phyloP scores from a whole-genome alignment of 495 filamentous ascomycete species.

The Cairneyella variabilis region DNA sequence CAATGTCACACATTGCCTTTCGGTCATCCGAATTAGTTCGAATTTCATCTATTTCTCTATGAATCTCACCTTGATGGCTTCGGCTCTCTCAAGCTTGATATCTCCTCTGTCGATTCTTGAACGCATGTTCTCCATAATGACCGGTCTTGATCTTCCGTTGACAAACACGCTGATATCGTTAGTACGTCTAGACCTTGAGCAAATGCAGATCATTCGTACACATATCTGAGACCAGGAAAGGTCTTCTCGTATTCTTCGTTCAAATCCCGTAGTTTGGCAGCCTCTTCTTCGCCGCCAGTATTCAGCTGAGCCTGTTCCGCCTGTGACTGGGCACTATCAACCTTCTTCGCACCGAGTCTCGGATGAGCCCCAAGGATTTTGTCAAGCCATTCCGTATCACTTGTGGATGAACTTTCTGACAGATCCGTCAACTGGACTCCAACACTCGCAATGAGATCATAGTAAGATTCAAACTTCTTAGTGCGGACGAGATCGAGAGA shows the following conservation, averaged over 20 bases:
- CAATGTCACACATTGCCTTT: conserved; percentile 50
- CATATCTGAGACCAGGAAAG: conserved; percentile 85
- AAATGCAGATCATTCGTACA: conserved; percentile 47
- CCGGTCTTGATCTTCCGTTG: conserved; percentile 67
- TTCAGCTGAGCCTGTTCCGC: conserved; percentile 78
- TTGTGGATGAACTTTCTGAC: conserved; percentile 44
- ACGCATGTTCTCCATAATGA: conserved; percentile 84
- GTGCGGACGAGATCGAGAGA: conserved; percentile 61
- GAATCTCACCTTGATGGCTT: conserved; percentile 67
- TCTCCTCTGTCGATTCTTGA: conserved; percentile 68
- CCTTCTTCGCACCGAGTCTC: conserved; percentile 74
- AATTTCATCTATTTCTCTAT: conserved; percentile 3
- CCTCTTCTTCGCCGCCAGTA: conserved; percentile 45
- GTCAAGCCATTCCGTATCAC: conserved; percentile 55
- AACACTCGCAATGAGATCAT: conserved; percentile 55
- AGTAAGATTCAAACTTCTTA: conserved; percentile 59
- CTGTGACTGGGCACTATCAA: conserved; percentile 69
- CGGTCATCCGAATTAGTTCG: conserved; percentile 10
- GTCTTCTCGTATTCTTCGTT: conserved; percentile 78
- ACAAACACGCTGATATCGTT: conserved; percentile 66
- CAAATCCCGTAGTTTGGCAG: conserved; percentile 53
- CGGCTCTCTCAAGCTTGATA: conserved; percentile 61
- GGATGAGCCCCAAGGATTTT: conserved; percentile 85
- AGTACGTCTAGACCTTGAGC: conserved; percentile 1
- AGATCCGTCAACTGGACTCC: conserved; percentile 52